Base-by-base conservation (phyloP, 208 protist species). In the Trypanosoma scelopori region DNA sequence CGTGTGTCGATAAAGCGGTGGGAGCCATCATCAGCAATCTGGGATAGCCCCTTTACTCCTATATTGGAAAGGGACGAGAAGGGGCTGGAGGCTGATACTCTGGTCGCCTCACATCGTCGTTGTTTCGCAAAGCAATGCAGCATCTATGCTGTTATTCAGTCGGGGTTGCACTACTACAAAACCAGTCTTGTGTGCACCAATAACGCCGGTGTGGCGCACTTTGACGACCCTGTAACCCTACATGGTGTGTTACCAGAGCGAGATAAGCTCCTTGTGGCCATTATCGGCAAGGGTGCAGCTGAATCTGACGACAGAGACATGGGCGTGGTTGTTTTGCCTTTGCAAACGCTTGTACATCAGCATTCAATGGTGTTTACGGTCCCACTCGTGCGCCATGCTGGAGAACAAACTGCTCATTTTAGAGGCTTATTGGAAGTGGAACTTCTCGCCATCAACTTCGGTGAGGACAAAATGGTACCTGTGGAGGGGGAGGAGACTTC, bases 361-460 rank as follows among this genome's bases (percentile, higher is more conserved):
- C 18, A 43, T 12, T 1, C 35, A 16, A 50, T n/a, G 11, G 1
- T 45, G 22, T 18, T 63, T n/a, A 66, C 60, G 1, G 39, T 76
- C 27, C 70, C 76, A 6, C 55, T 81, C 0, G 65, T 73, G 18
- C 56, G 41, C 23, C 18, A 37, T 45, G 76, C 76, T 16, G 59
- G 62, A 20, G 71, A 23, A 23, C 9, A 20, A 22, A 51, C 65
- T 60, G 71, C 71, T 1, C 13, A 60, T 43, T 63, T 82, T 30
- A 45, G 45, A 42, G 76, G 76, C 23, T 47, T 25, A 11, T 3
- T 82, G 16, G 45, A 71, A 30, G 23, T 85, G 27, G 74, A 78
- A 37, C 45, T 84, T 15, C 25, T 65, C 23, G 47, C 60, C 18
- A n/a, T 65, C 12, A 66, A 56, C 35, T 65, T 56, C 18, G 43